These are phyloP conservation scores for Chimonanthus salicifolius DNA, from an alignment of 164 flowering plant species.

Conservation along the genomic window DNA sequence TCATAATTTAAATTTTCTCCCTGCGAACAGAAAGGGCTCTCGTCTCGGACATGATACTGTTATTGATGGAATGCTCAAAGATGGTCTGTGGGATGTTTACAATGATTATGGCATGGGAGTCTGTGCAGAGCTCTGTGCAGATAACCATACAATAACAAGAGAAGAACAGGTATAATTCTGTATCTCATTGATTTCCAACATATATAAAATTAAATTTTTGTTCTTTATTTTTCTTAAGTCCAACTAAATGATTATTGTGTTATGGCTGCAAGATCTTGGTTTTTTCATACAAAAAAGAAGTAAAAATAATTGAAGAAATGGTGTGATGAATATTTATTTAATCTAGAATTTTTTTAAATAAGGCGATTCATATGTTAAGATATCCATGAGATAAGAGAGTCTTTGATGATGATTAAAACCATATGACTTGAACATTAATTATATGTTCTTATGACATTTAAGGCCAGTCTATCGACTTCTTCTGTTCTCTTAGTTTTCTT, in stretches of 20 bases:
- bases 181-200: not conserved
- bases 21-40: slow-evolving; percentile 53
- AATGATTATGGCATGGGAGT: slow-evolving; percentile 88
- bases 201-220: not conserved
- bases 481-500: not conserved
- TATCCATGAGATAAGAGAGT: not conserved
- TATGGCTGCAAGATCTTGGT: not conserved
- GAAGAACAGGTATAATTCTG: slow-evolving; percentile 58
- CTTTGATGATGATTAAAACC: not conserved
- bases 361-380: not conserved
- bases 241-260: not conserved
- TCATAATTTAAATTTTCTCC: not conserved
- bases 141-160: slow-evolving; percentile 50
- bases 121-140: slow-evolving; percentile 91
- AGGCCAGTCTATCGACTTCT: not conserved
- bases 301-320: not conserved
- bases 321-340: not conserved
- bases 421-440: not conserved
- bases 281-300: not conserved
- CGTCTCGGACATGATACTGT: slow-evolving; percentile 70
- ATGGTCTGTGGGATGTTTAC: slow-evolving; percentile 97
- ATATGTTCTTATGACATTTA: not conserved
- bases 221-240: not conserved
- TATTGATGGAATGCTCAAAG: slow-evolving; percentile 82
- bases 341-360: not conserved